Percentiles rank a stretch among this genome's conserved stretches.
phyloP scores from a whole-genome alignment of 2,329 filamentous ascomycete genomes.

The Fusarium brachygibbosum region DNA sequence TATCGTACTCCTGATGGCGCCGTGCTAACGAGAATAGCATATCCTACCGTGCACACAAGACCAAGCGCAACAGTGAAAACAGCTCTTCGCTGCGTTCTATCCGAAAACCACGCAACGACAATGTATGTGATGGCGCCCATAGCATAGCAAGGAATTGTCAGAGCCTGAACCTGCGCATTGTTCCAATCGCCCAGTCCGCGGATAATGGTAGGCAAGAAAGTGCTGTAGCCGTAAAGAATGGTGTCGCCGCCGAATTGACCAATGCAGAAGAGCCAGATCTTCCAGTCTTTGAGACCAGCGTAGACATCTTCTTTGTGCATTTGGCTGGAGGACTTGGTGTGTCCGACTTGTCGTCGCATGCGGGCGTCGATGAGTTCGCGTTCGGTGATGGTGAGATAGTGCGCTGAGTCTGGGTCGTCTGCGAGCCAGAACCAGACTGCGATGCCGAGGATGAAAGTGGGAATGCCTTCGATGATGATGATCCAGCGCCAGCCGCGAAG shows the following conservation, averaged over 20 bases:
- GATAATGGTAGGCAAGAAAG: slow-evolving; percentile 77
- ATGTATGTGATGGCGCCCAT: slow-evolving; percentile 73
- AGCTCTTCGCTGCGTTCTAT: slow-evolving; percentile 68
- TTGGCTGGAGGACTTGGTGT: slow-evolving; percentile 47
- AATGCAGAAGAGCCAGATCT: slow-evolving; percentile 72
- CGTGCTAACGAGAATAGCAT: slow-evolving; percentile 70
- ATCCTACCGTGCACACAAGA: slow-evolving; percentile 66
- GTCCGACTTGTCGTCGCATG: slow-evolving; percentile 50
- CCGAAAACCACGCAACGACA: slow-evolving; percentile 68
- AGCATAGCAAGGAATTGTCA: slow-evolving; percentile 76
- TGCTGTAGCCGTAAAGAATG: slow-evolving; percentile 73
- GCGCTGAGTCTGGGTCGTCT: slow-evolving; percentile 61
- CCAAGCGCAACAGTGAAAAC: slow-evolving; percentile 67
- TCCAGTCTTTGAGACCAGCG: slow-evolving; percentile 68
- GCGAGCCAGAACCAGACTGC: slow-evolving; percentile 50
- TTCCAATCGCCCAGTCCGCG: slow-evolving; percentile 65
- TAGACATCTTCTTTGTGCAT: slow-evolving; percentile 67
- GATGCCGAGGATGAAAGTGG: slow-evolving; percentile 53
- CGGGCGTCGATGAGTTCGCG: slow-evolving; percentile 53
- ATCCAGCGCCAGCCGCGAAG: slow-evolving; percentile 67
- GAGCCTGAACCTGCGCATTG: slow-evolving; percentile 66
- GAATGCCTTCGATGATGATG: slow-evolving; percentile 64
- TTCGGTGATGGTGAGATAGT: slow-evolving; percentile 68
- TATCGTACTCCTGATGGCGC: slow-evolving; percentile 69
- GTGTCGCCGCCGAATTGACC: slow-evolving; percentile 73